Conservation (phyloP, 352 stramenopile genomes). For the Pythium aristosporum region DNA sequence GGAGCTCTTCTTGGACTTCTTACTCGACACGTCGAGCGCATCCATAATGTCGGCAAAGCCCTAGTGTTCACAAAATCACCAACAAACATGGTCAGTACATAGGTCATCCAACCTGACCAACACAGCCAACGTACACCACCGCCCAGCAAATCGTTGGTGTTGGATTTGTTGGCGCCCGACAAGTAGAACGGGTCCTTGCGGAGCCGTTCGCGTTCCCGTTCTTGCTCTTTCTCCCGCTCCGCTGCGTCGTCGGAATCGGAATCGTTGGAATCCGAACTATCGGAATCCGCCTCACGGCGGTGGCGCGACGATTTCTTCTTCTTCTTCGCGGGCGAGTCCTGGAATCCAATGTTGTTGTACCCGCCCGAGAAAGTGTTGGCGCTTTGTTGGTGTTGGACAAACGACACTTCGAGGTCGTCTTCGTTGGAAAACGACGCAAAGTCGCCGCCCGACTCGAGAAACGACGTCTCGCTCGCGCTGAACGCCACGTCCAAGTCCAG, state of each 20-base stretch:
- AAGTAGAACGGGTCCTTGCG: constrained; percentile 85
- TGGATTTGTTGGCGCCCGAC: constrained; percentile 45
- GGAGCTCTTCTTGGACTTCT: constrained; percentile 44
- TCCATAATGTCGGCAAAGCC: constrained; percentile 84
- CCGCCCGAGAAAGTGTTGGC: constrained; percentile 12
- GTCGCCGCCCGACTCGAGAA: constrained; percentile 73
- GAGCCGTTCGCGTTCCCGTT: constrained; percentile 58
- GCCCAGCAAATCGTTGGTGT: constrained; percentile 28
- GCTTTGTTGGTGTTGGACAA: constrained; percentile 49
- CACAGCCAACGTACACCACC: constrained; percentile 31
- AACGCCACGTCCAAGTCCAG: constrained; percentile 66
- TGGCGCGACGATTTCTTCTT: constrained; percentile 32
- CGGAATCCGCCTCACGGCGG: constrained; percentile 49
- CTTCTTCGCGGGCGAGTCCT: constrained; percentile 11
- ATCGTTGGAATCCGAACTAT: constrained; percentile 22
- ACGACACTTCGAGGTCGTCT: constrained; percentile 81
- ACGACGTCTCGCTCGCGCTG: constrained; percentile 58
- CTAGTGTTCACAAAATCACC: constrained; percentile 16
- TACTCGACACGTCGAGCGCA: constrained; percentile 53
- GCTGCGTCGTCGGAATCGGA: no score
- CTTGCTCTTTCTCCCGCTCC: constrained; percentile 3
- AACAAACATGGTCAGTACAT: constrained; percentile 7
- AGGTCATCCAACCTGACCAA: not conserved
- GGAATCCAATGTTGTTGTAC: constrained; percentile 18
- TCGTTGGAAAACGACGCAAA: constrained; percentile 59